Evolutionary conservation across 495 filamentous ascomycete species (phyloP).

Genomic region (Penicillium paradoxum): DNA sequence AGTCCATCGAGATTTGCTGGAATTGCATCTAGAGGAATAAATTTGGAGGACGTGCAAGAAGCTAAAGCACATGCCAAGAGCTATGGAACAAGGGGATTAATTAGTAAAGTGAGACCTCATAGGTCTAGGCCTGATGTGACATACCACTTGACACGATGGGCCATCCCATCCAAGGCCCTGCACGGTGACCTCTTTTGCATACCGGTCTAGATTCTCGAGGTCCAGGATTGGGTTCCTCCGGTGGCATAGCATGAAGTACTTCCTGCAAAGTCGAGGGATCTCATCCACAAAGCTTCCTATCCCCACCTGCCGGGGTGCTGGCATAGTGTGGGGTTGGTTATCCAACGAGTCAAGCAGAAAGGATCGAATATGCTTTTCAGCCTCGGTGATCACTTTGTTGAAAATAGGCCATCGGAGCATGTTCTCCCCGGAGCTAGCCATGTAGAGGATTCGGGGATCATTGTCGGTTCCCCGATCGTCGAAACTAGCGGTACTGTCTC

Average conservation of each 20-base stretch:
- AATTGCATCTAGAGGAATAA: slow-evolving; percentile 12
- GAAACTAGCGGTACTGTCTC: slow-evolving; percentile 5
- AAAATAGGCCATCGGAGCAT: slow-evolving; percentile 28
- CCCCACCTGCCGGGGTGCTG: slow-evolving; percentile 12
- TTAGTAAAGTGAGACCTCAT: slow-evolving; percentile 1
- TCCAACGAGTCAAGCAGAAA: slow-evolving; percentile 26
- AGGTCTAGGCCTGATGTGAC: neutral
- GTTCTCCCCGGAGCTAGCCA: slow-evolving; percentile 22
- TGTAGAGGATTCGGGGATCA: slow-evolving; percentile 21
- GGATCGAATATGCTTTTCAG: slow-evolving; percentile 22
- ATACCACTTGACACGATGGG: slow-evolving; percentile 26
- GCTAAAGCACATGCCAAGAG: slow-evolving; percentile 26
- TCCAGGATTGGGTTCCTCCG: slow-evolving; percentile 22
- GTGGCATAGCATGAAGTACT: slow-evolving; percentile 19
- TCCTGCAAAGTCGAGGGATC: slow-evolving; percentile 16
- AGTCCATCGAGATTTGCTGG: slow-evolving; percentile 20
- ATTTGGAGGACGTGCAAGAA: slow-evolving; percentile 12
- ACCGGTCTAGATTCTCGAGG: slow-evolving; percentile 16
- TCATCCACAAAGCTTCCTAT: slow-evolving; percentile 16
- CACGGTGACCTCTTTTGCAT: slow-evolving; percentile 22
- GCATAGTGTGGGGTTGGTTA: slow-evolving; percentile 1
- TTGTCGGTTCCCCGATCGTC: slow-evolving; percentile 18
- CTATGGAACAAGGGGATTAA: neutral
- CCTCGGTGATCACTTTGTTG: slow-evolving; percentile 19
- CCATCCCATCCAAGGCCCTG: slow-evolving; percentile 27